Evolutionary conservation across 495 filamentous ascomycete species (phyloP).

Genomic region (Neurospora intermedia): DNA sequence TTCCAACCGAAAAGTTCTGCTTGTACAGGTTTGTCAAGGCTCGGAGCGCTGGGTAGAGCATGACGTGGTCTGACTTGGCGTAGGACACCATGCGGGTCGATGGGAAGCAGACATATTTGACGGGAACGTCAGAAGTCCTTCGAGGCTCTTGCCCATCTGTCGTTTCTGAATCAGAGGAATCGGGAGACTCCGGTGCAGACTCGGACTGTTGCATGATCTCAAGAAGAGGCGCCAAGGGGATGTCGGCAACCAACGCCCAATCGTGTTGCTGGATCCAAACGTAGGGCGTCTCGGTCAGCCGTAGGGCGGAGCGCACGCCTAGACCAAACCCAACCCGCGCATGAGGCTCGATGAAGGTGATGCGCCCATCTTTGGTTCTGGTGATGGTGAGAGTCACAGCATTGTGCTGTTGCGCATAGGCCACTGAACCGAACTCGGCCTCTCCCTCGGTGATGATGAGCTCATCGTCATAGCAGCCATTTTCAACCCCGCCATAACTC

Average conservation of each 20-base stretch:
- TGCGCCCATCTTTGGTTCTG: conserved; percentile 20
- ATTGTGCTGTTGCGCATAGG: conserved; percentile 21
- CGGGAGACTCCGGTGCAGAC: not conserved
- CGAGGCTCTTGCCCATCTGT: not conserved
- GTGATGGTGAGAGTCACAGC: conserved; percentile 24
- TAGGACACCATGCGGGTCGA: conserved; percentile 34
- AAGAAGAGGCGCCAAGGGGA: conserved; percentile 27
- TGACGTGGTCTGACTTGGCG: conserved; percentile 30
- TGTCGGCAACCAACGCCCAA: conserved; percentile 31
- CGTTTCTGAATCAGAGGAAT: not conserved
- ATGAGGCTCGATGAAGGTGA: conserved; percentile 32
- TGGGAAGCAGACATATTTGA: conserved; percentile 32
- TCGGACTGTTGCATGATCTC: conserved; percentile 27
- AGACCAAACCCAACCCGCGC: conserved; percentile 36
- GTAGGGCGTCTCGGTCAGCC: conserved; percentile 31
- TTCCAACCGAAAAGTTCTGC: conserved; percentile 14
- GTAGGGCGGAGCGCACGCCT: conserved; percentile 32
- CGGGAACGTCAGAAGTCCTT: conserved; percentile 7
- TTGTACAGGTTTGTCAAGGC: conserved; percentile 27
- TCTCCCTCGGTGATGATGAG: conserved; percentile 10
- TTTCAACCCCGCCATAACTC: not conserved
- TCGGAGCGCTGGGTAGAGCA: conserved; percentile 24
- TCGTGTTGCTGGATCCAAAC: conserved; percentile 43
- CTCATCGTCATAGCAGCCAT: not conserved
- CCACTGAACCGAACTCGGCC: conserved; percentile 32